phyloP scores from a whole-genome alignment of 2,329 filamentous ascomycete genomes.

The Claviceps quebecensis region DNA sequence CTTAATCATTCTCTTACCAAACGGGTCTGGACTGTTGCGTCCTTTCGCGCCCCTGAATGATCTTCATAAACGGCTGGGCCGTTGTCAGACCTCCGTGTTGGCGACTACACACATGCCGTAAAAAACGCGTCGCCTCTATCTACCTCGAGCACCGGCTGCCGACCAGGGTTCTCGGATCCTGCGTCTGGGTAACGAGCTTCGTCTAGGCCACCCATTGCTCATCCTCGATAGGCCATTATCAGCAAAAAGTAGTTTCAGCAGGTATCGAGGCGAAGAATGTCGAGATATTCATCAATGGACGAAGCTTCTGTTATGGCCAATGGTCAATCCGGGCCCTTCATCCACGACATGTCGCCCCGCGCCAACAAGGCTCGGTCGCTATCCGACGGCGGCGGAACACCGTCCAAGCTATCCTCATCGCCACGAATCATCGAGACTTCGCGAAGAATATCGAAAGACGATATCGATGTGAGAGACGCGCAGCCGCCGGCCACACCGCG shows the following conservation, averaged over 20 bases:
- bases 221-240: neutral
- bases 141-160: neutral
- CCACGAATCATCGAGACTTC: slow-evolving; percentile 41
- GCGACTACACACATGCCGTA: neutral
- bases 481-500: slow-evolving; percentile 55
- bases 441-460: slow-evolving; percentile 49
- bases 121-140: neutral
- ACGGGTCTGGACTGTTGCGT: too few species aligned
- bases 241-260: neutral
- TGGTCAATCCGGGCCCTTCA: slow-evolving; percentile 5
- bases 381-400: slow-evolving; percentile 47
- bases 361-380: slow-evolving; percentile 43
- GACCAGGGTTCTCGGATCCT: neutral
- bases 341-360: slow-evolving; percentile 23
- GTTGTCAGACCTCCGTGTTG: neutral
- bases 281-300: slow-evolving; percentile 10
- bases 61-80: neutral
- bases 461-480: slow-evolving; percentile 38
- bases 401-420: slow-evolving; percentile 42
- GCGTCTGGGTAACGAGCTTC: neutral
- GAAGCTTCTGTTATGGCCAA: slow-evolving; percentile 22
- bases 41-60: neutral
- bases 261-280: neutral
- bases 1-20: neutral
- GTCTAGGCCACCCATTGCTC: neutral